Evolutionary conservation across 495 filamentous ascomycete genomes (phyloP).

Genomic region (Halenospora varia): DNA sequence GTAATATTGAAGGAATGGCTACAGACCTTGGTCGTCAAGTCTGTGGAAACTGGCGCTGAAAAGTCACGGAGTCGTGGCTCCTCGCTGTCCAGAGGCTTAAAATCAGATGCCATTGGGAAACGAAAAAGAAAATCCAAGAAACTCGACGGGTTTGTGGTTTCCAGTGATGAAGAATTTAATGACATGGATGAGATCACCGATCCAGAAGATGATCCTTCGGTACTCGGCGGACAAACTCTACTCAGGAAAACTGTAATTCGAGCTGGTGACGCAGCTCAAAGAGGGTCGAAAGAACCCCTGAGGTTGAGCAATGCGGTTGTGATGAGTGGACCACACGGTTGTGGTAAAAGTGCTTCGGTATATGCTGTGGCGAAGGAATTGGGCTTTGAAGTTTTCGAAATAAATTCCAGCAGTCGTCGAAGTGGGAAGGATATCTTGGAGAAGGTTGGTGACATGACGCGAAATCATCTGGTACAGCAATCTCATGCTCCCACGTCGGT

Average conservation of each 20-base stretch:
- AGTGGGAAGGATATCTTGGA: conserved; percentile 89
- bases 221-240: conserved; percentile 31
- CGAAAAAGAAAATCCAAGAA: conserved; percentile 71
- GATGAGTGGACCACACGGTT: conserved; percentile 85
- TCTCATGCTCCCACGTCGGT: conserved; percentile 18
- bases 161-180: conserved; percentile 73
- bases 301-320: conserved; percentile 61
- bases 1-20: conserved; percentile 80
- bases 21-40: conserved; percentile 63
- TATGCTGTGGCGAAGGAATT: conserved; percentile 96
- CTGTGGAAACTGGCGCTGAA: conserved; percentile 61
- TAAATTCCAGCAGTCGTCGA: conserved; percentile 76
- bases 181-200: conserved; percentile 73
- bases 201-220: conserved; percentile 52
- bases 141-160: conserved; percentile 81
- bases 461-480: conserved; percentile 82
- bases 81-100: conserved; percentile 28
- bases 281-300: conserved; percentile 37
- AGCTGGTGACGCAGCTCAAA: conserved; percentile 37
- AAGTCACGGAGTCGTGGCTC: conserved; percentile 18
- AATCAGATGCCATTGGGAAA: conserved; percentile 33
- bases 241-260: conserved; percentile 61
- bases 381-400: conserved; percentile 92
- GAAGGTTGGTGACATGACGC: conserved; percentile 92
- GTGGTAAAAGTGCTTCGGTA: conserved; percentile 88